phyloP scores from a whole-genome alignment of 2,329 filamentous ascomycete genomes.

The Aspergillus sp. region DNA sequence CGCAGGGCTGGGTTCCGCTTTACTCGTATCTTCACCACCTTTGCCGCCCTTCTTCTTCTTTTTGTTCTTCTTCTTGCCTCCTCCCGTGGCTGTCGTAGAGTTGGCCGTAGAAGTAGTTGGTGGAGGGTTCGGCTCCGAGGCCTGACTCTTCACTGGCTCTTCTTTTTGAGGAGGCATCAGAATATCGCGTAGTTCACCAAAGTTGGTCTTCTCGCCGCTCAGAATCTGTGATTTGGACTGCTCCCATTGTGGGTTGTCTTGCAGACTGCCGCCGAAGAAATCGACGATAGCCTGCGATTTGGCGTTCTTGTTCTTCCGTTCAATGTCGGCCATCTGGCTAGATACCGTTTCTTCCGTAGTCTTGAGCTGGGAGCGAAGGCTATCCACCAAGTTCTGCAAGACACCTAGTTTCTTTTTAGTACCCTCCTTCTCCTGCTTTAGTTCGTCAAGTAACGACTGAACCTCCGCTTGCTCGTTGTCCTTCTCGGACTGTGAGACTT shows the following conservation, averaged over 20 bases:
- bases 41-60: slow-evolving; percentile 80
- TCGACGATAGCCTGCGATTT: slow-evolving; percentile 36
- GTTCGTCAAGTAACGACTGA: slow-evolving; percentile 32
- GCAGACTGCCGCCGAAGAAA: slow-evolving; percentile 42
- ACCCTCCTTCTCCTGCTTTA: slow-evolving; percentile 36
- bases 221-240: slow-evolving; percentile 32
- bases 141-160: slow-evolving; percentile 22
- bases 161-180: slow-evolving; percentile 24
- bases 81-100: slow-evolving; percentile 28
- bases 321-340: slow-evolving; percentile 44
- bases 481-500: slow-evolving; percentile 24
- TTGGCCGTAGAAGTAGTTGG: slow-evolving; percentile 8
- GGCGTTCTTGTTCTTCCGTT: slow-evolving; percentile 37
- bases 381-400: slow-evolving; percentile 56
- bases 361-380: slow-evolving; percentile 53
- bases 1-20: slow-evolving; percentile 19
- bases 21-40: slow-evolving; percentile 38
- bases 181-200: slow-evolving; percentile 35
- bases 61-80: slow-evolving; percentile 71
- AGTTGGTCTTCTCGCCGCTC: slow-evolving; percentile 34
- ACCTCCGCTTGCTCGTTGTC: slow-evolving; percentile 25
- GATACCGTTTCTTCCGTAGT: slow-evolving; percentile 53
- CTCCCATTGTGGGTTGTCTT: slow-evolving; percentile 36
- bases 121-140: slow-evolving; percentile 20
- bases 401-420: slow-evolving; percentile 56